Base-by-base conservation (phyloP, 2,329 filamentous ascomycete genomes). In the Exophiala sp. region DNA sequence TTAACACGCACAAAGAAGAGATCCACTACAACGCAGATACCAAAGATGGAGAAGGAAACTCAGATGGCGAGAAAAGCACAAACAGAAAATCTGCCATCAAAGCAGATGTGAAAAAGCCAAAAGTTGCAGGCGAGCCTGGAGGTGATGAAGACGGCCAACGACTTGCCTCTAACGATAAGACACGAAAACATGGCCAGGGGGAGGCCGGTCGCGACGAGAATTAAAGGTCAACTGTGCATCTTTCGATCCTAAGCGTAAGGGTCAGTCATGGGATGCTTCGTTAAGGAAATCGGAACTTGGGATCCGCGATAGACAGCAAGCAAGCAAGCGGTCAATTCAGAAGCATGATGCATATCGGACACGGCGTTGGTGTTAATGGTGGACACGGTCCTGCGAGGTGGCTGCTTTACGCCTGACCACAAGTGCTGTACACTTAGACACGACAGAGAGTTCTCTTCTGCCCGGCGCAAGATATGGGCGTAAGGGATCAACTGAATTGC, bases 301-400 rank as follows among this genome's bases (percentile, higher is more conserved):
- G 18, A 37, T 32, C 7, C 6, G 19, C 18, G 43, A 50, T 50
- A 53, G 47, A 53, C 42, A 45, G 35, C 46, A 24, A 49, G 23
- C 45, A 46, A 45, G 35, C 46, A 24, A 49, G 23, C 45, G 50
- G 43, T 46, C 34, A 29, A 32, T 18, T 46, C 43, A 32, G 40
- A 39, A 35, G 40, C 23, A 40, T 42, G 40, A 45, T 50, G 41
- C 34, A 22, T 42, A 24, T 35, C 43, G 41, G 43, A 40, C n/a
- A 34, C 40, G 47, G 22, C 39, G 44, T 38, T 30, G 32, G 22
- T 16, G 30, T 30, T 45, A 16, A 22, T 32, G 27, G n/a, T 18
- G 32, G 29, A 7, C 21, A 39, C n/a, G 35, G 23, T 14, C 22
- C 18, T 23, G 21, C 16, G 27, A 13, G 29, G 6, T 32, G 29